phyloP scores from a whole-genome alignment of 352 stramenopile genomes.

The Elongisporangium prolatum region DNA sequence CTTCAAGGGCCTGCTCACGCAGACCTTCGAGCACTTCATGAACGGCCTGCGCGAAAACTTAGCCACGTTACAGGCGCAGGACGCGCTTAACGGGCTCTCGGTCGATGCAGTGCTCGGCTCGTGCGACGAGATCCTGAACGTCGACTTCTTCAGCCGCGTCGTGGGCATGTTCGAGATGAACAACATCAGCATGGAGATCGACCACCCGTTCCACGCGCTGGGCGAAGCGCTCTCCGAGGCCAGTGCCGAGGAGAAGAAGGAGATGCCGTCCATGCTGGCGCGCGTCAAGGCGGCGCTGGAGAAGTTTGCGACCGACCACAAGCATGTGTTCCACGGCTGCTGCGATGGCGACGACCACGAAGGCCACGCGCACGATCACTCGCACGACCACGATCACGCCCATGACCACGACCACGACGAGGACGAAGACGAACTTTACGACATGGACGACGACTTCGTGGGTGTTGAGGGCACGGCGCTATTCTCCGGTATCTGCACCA shows the following conservation, averaged over 20 bases:
- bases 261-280: conserved; percentile 53
- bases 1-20: conserved; percentile 53
- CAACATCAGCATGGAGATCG: conserved; percentile 92
- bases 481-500: conserved; percentile 91
- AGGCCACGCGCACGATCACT: conserved; percentile 21
- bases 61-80: conserved; percentile 27
- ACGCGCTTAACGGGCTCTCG: conserved; percentile 55
- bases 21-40: conserved; percentile 57
- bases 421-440: conserved; percentile 30
- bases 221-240: conserved; percentile 54
- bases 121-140: conserved; percentile 47
- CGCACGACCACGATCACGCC: conserved; percentile 31
- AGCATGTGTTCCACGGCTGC: conserved; percentile 30
- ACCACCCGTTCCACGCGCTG: conserved; percentile 76
- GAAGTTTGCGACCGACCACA: conserved; percentile 63
- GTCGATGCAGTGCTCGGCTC: conserved; percentile 40
- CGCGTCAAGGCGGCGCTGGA: conserved; percentile 62
- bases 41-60: conserved; percentile 55
- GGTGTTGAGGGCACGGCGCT: conserved; percentile 93
- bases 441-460: conserved; percentile 83
- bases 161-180: conserved; percentile 98
- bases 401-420: conserved; percentile 44
- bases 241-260: conserved; percentile 51
- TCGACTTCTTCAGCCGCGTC: conserved; percentile 84
- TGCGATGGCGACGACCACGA: conserved; percentile 19